These are phyloP conservation scores for Pichia sporocuriosa DNA, from an alignment of 805 yeast genomes.

Conservation along the genomic window DNA sequence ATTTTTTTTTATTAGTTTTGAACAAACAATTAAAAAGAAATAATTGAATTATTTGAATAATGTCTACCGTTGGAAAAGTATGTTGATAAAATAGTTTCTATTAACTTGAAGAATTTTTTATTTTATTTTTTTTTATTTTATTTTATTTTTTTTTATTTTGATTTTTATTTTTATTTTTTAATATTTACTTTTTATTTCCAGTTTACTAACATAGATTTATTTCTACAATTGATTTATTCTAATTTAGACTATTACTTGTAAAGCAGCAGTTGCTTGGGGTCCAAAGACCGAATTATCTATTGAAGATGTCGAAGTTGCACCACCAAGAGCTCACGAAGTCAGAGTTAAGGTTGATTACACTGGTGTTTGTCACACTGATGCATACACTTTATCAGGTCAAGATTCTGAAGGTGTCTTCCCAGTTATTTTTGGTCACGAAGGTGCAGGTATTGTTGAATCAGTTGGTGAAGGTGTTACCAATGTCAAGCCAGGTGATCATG, in stretches of 20 bases:
- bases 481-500: conserved; percentile 91
- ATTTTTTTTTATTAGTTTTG: too few species aligned
- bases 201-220: conserved; percentile 1
- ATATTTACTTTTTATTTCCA: neutral
- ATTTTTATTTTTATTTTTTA: too few species aligned
- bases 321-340: conserved; percentile 97
- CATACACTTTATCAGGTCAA: conserved; percentile 86
- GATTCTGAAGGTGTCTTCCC: conserved; percentile 98
- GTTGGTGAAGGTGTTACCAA: conserved; percentile 90
- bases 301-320: conserved; percentile 83
- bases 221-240: neutral
- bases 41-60: too few species aligned
- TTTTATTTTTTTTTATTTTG: too few species aligned
- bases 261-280: conserved; percentile 98
- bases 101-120: neutral
- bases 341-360: conserved; percentile 82
- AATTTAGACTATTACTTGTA: conserved; percentile 55
- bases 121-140: too few species aligned
- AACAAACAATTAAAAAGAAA: too few species aligned
- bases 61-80: conserved; percentile 29
- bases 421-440: conserved; percentile 91
- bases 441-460: conserved; percentile 94
- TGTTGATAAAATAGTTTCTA: too few species aligned
- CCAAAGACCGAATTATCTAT: conserved; percentile 69
- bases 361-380: conserved; percentile 98